Base-by-base conservation (phyloP, 2,329 filamentous ascomycete species). In the Colletotrichum simmondsii region DNA sequence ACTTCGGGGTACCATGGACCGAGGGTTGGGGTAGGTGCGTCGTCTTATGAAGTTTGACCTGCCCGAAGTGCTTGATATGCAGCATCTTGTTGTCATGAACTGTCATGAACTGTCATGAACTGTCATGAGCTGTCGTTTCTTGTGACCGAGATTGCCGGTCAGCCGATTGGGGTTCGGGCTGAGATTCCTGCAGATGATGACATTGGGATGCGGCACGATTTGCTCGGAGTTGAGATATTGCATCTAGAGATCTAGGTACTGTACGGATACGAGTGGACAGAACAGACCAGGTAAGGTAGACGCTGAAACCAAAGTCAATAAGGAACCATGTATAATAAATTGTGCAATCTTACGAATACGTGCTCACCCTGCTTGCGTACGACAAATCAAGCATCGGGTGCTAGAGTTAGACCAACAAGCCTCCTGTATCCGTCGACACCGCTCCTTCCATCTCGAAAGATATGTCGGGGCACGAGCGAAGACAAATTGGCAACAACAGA, bases 1-100 rank as follows among this genome's bases (percentile, higher is more conserved):
- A 70, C 59, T 57, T 70, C 46, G 65, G 70, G 60, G 32, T 65
- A 69, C 46, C 35, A 52, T 37, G 26, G 26, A 32, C 60, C 60
- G 70, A 70, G 46, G 60, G 26, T 24, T 54, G 46, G 66, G 46
- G 49, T 5, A 62, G n/a, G 14, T 56, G 53, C 30, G 54, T 30
- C 46, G 37, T 52, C 19, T 19, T 49, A n/a, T 49, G 19, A 22
- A 49, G 19, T 42, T 37, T 46, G 65, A 35, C 37, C 58, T 68
- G 37, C 64, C 63, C 22, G 28, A 49, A n/a, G 7, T 26, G 68
- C 26, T 54, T 5, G 16, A 28, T 30, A 11, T 42, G 30, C 46
- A 16, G 28, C 19, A 54, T 54, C 28, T 30, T 11, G 14, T 10
- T 49, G 42, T 22, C 42, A 37, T 37, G 16, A 30, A 59, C 4